Evolutionary conservation across 805 yeast genomes (phyloP).

Genomic region (Limtongia smithiae): DNA sequence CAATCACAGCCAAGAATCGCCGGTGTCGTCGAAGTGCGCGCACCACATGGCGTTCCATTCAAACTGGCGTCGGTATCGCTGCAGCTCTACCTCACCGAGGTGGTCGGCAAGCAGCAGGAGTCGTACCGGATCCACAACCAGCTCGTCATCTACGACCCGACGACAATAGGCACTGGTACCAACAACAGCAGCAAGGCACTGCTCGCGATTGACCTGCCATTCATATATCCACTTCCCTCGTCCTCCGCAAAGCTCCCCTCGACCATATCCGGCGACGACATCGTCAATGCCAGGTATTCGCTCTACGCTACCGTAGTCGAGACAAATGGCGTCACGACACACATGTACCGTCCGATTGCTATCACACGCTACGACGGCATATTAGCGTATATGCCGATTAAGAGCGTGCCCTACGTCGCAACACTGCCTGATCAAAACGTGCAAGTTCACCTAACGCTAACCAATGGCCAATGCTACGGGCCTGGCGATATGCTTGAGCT

Average conservation of each 20-base stretch:
- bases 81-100: slow-evolving; percentile 42
- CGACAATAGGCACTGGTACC: too few species aligned
- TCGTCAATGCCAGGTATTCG: slow-evolving; percentile 34
- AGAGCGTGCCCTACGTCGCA: too few species aligned
- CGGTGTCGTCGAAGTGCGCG: slow-evolving; percentile 41
- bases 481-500: slow-evolving; percentile 39
- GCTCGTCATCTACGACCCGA: too few species aligned
- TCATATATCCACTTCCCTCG: slow-evolving; percentile 35
- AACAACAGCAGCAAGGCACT: slow-evolving; percentile 23
- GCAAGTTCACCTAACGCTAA: too few species aligned
- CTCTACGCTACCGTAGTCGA: slow-evolving; percentile 36
- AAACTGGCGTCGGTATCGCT: slow-evolving; percentile 34
- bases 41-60: slow-evolving; percentile 32
- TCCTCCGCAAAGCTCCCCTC: slow-evolving; percentile 39
- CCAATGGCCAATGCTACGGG: slow-evolving; percentile 38
- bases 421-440: too few species aligned
- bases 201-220: slow-evolving; percentile 40
- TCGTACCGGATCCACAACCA: slow-evolving; percentile 35
- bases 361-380: slow-evolving; percentile 41
- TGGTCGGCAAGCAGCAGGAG: slow-evolving; percentile 37
- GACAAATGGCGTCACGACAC: neutral
- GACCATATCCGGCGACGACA: slow-evolving; percentile 31
- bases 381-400: slow-evolving; percentile 40
- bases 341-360: slow-evolving; percentile 34
- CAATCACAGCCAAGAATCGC: slow-evolving; percentile 38